A percentile compares a stretch with the other conserved stretches of the same genome.
phyloP scores from a whole-genome alignment of 139 green algal species.

The Haematococcus sp. region DNA sequence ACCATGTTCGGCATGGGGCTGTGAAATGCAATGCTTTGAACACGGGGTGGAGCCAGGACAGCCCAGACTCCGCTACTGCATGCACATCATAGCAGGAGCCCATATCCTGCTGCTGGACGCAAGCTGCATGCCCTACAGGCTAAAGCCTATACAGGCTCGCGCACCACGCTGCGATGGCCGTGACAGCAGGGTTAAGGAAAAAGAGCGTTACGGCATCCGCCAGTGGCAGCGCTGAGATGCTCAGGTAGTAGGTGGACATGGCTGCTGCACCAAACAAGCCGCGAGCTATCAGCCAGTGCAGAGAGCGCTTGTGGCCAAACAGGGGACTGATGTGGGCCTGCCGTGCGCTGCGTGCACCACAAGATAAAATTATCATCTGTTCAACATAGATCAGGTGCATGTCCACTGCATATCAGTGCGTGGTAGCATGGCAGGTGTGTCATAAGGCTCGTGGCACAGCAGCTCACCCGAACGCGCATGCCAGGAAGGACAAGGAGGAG shows the following conservation, averaged over 20 bases:
- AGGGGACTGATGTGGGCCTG: slow-evolving; percentile 1
- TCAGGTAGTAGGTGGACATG: slow-evolving; percentile 28
- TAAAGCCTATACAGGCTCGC: slow-evolving; percentile 2
- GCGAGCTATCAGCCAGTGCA: not conserved
- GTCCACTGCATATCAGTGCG: too few species aligned
- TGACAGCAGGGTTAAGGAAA: slow-evolving; percentile 50
- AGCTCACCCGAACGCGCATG: not conserved
- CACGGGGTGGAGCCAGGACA: too few species aligned
- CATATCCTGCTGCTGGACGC: too few species aligned
- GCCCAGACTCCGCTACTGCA: too few species aligned
- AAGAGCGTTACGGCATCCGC: slow-evolving; percentile 43
- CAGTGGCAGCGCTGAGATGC: slow-evolving; percentile 24
- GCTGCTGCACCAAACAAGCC: slow-evolving; percentile 3
- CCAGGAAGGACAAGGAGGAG: slow-evolving; percentile 1
- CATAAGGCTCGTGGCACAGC: too few species aligned
- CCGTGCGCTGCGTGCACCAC: not conserved
- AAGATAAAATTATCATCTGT: too few species aligned
- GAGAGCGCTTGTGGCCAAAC: not conserved
- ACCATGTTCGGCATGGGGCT: too few species aligned
- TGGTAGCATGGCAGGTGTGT: too few species aligned
- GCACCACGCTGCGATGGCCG: slow-evolving; percentile 32
- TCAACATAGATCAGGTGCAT: not conserved
- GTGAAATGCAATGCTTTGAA: too few species aligned
- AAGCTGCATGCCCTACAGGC: not conserved
- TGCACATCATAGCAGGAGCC: too few species aligned